Evolutionary conservation across 805 yeast genomes (phyloP).

Genomic region (Pichia exigua): DNA sequence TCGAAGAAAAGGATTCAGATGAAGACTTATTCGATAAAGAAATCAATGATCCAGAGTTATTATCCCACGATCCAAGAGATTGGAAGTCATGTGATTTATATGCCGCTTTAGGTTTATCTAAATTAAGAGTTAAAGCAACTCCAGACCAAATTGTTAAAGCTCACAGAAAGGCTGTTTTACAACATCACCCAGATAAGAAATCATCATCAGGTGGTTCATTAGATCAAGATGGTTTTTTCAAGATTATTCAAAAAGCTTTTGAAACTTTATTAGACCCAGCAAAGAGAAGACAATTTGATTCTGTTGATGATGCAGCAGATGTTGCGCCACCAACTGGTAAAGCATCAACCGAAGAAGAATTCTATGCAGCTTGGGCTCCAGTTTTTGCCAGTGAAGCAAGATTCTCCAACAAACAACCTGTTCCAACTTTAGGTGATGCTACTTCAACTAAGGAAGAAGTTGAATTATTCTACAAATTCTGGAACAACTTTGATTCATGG

Average conservation of each 20-base stretch:
- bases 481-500: conserved; percentile 96
- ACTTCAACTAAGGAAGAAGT: conserved; percentile 71
- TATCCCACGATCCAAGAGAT: conserved; percentile 91
- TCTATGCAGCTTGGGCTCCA: conserved; percentile 87
- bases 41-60: conserved; percentile 59
- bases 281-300: conserved; percentile 90
- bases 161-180: conserved; percentile 92
- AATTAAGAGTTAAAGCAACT: conserved; percentile 84
- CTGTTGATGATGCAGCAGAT: conserved; percentile 85
- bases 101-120: conserved; percentile 89
- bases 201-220: conserved; percentile 73
- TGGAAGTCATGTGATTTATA: conserved; percentile 97
- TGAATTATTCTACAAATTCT: conserved; percentile 83
- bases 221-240: conserved; percentile 94
- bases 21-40: conserved; percentile 57
- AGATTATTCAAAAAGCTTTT: conserved; percentile 93
- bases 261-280: conserved; percentile 80
- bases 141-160: conserved; percentile 93
- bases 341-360: conserved; percentile 38
- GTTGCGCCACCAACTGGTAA: conserved; percentile 68
- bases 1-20: conserved; percentile 56
- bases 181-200: conserved; percentile 98
- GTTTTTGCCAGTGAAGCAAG: conserved; percentile 86
- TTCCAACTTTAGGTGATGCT: conserved; percentile 68
- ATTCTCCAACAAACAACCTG: conserved; percentile 87